Evolutionary conservation across 805 yeast genomes (phyloP).

Genomic region (Candida boleticola): DNA sequence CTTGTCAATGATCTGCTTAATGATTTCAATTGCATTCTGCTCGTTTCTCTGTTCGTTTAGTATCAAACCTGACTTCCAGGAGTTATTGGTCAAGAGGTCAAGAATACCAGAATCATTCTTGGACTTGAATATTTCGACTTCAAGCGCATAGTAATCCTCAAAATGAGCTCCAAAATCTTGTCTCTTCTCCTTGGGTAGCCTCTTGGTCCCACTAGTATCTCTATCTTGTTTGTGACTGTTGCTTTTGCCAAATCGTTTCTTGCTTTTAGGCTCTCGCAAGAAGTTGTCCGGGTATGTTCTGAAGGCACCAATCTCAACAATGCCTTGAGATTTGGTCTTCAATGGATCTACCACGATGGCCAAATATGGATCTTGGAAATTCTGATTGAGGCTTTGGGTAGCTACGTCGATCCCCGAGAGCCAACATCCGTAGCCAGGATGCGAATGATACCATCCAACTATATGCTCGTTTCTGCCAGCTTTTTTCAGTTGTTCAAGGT

Average conservation of each 20-base stretch:
- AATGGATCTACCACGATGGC: slow-evolving; percentile 88
- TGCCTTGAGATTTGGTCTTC: slow-evolving; percentile 58
- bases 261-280: slow-evolving; percentile 1
- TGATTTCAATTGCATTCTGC: slow-evolving; percentile 8
- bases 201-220: slow-evolving; percentile 6
- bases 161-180: slow-evolving; percentile 73
- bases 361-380: slow-evolving; percentile 86
- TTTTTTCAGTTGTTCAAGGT: slow-evolving; percentile 54
- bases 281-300: slow-evolving; percentile 57
- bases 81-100: slow-evolving; percentile 18
- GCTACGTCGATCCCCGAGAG: slow-evolving; percentile 88
- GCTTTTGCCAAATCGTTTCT: slow-evolving; percentile 4
- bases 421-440: slow-evolving; percentile 98
- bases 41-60: slow-evolving; percentile 6
- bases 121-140: slow-evolving; percentile 54
- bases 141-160: slow-evolving; percentile 63
- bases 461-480: slow-evolving; percentile 57
- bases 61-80: slow-evolving; percentile 20
- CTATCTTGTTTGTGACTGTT: too few species aligned
- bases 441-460: slow-evolving; percentile 97
- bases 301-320: slow-evolving; percentile 85
- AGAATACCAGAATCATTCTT: slow-evolving; percentile 7
- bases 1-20: slow-evolving; percentile 8
- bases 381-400: slow-evolving; percentile 82
- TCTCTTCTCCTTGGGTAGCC: slow-evolving; percentile 49